A percentile compares a stretch with the other conserved stretches of the same genome.
phyloP scores from a whole-genome alignment of 2,329 filamentous ascomycete genomes.

The Ceratocystis cubensis region DNA sequence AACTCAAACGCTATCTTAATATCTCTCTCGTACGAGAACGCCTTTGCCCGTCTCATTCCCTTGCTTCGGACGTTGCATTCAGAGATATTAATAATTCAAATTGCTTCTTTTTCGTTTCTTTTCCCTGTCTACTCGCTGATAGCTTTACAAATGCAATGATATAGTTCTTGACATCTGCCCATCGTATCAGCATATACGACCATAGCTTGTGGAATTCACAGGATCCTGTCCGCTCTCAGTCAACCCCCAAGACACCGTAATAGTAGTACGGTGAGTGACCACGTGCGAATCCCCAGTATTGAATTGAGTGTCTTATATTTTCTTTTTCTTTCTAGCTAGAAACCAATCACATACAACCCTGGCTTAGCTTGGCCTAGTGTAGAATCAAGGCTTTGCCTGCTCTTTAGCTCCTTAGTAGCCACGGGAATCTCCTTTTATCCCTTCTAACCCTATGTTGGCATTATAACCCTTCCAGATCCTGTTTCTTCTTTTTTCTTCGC shows the following conservation, averaged over 20 bases:
- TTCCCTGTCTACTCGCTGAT: neutral
- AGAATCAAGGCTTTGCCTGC: too few species aligned
- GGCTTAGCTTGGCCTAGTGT: too few species aligned
- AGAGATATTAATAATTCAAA: neutral
- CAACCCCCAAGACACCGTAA: slow-evolving; percentile 7
- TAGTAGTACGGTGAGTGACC: slow-evolving; percentile 9
- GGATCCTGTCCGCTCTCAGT: slow-evolving; percentile 16
- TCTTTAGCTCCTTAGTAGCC: too few species aligned
- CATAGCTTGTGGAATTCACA: slow-evolving; percentile 11
- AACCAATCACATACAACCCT: too few species aligned
- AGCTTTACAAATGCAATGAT: neutral
- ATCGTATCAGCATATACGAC: slow-evolving; percentile 1
- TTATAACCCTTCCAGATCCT: too few species aligned
- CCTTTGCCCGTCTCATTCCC: neutral
- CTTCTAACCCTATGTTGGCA: too few species aligned
- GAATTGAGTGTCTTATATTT: slow-evolving; percentile 2
- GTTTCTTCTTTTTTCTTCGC: neutral
- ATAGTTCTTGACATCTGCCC: neutral
- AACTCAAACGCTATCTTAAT: neutral
- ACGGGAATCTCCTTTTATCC: too few species aligned
- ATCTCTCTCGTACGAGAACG: neutral
- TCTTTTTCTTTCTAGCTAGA: neutral
- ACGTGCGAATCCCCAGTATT: slow-evolving; percentile 12
- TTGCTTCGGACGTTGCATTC: neutral
- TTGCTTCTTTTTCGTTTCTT: neutral